A percentile compares a stretch with the other conserved stretches of the same genome.
phyloP scores from a whole-genome alignment of 495 filamentous ascomycete species.

The Podospora bellae-mahoneyi region DNA sequence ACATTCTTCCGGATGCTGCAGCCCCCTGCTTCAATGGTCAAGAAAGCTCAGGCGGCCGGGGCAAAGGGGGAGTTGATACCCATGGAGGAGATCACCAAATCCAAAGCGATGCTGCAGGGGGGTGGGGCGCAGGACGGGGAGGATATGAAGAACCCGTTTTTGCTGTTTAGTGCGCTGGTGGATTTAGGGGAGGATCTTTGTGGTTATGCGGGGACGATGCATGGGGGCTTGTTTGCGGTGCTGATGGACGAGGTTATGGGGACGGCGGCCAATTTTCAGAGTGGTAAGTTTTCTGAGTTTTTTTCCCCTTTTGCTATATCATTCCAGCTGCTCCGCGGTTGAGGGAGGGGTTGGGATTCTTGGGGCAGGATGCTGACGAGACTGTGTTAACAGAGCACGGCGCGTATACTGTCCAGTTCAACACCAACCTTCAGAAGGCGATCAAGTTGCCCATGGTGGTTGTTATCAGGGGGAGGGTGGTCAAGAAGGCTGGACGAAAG shows the following conservation, averaged over 20 bases:
- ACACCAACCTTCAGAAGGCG: constrained; percentile 18
- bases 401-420: constrained; percentile 25
- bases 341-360: not conserved
- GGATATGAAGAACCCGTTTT: constrained; percentile 20
- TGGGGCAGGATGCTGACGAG: not conserved
- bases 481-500: constrained; percentile 25
- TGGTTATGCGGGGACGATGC: constrained; percentile 18
- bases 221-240: constrained; percentile 24
- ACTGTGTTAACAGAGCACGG: constrained; percentile 10
- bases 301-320: too few relatives aligned
- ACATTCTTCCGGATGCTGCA: constrained; percentile 18
- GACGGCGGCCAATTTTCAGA: constrained; percentile 23
- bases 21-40: not conserved
- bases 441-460: constrained; percentile 22
- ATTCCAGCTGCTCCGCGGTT: too few relatives aligned
- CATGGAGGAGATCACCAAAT: constrained; percentile 8
- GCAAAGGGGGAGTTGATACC: not conserved
- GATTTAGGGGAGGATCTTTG: constrained; percentile 28
- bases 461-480: constrained; percentile 21
- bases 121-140: constrained; percentile 24
- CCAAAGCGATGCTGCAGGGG: constrained; percentile 17
- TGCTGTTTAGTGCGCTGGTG: constrained; percentile 27
- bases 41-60: not conserved
- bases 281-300: not conserved
- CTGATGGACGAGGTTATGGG: constrained; percentile 30